Base-by-base conservation (phyloP, 2,329 filamentous ascomycete species). In the Aureobasidium lini region DNA sequence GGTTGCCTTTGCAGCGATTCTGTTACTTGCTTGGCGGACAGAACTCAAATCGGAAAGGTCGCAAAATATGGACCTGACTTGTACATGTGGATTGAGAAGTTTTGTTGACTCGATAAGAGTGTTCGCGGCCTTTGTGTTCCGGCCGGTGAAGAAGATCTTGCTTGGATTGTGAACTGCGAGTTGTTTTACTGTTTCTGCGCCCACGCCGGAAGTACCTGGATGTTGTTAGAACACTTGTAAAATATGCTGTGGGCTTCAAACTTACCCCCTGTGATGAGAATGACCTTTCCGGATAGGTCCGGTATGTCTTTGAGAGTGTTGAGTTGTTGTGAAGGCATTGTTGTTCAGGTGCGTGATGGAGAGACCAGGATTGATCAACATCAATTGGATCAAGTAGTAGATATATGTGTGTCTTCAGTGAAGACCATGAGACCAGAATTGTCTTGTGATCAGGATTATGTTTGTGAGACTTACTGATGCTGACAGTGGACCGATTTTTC, bases 71-170 rank as follows among this genome's bases (percentile, higher is more conserved):
- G 75, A 73, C 42, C 72, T 70, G 57, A 82, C 74, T 59, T 76
- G 72, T 23, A 70, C 65, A 8, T 66, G 65, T 11, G 65, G 65
- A 32, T 68, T 60, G 11, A 72, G 64, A 18, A 67, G 62, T 2
- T 69, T 43, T 60, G 74, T 65, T 61, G 76, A 72, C 1, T 72
- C 70, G 5, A 74, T 65, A 44, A 82, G 76, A 16, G 75, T 71
- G 8, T 73, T 69, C 36, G 70, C 73, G 6, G 76, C 75, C 46
- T 74, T 72, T 43, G 67, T 70, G 18, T 72, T 78, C 49, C 81
- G 78, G 3, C 79, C 78, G 11, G 75, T 79, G 54, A 83, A 73
- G 69, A 79, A 82, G 60, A 83, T 77, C 53, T 79, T 75, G 1
- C 71, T 70, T 1, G 80, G 79, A 10, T 69, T 66, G 64, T 81